These are phyloP conservation scores for Euphorbia celastroides DNA, from an alignment of 441 rosid genomes.

Conservation along the genomic window DNA sequence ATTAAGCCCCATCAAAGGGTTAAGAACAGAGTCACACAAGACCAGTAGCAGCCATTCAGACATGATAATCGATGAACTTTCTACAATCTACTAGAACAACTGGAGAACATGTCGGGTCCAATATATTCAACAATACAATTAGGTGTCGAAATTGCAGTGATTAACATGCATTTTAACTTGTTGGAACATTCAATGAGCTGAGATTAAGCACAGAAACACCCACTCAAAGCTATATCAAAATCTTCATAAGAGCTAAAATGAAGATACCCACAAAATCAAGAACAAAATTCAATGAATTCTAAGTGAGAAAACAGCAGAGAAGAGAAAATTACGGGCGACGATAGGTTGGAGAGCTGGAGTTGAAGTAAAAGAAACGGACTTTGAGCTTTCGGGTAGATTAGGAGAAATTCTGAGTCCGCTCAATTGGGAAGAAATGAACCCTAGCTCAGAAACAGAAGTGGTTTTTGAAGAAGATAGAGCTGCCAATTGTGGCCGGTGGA, in stretches of 20 bases:
- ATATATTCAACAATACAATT: neutral
- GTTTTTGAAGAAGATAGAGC: constrained; percentile 12
- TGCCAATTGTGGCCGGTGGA: neutral
- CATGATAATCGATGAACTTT: neutral
- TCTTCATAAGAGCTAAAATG: too few species aligned
- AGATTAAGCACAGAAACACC: neutral
- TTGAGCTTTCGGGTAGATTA: constrained; percentile 17
- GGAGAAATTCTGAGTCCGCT: constrained; percentile 56
- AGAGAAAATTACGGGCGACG: constrained; percentile 54
- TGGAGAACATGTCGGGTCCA: neutral
- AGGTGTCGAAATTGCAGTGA: neutral
- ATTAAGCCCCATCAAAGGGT: too few species aligned
- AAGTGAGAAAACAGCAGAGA: neutral
- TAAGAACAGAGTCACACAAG: neutral
- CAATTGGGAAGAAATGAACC: constrained; percentile 60
- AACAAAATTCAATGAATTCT: neutral
- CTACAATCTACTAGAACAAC: neutral
- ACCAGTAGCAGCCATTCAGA: neutral
- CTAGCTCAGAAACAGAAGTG: constrained; percentile 28
- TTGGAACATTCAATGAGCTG: neutral
- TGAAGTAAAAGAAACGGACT: constrained; percentile 33
- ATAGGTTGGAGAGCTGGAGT: constrained; percentile 46
- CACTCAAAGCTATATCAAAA: neutral
- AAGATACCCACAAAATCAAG: neutral
- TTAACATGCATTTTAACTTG: neutral